These are phyloP conservation scores for Pochonia chlamydosporia DNA, from an alignment of 2,329 filamentous ascomycete genomes.

Conservation along the genomic window DNA sequence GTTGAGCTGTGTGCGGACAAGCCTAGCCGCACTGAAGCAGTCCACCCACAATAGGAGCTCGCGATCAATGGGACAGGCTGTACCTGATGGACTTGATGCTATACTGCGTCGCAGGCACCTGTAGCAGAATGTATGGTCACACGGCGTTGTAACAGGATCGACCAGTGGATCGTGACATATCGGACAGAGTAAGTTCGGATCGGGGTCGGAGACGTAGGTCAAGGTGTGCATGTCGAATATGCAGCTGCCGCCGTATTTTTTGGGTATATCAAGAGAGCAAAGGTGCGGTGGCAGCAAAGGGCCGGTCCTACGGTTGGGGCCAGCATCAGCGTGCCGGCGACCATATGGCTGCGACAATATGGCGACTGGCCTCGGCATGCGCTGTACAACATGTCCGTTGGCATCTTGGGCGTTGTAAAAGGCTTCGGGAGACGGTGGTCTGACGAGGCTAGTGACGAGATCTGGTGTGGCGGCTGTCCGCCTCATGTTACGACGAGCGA, in stretches of 20 bases:
- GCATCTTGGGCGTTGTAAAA: conserved; percentile 23
- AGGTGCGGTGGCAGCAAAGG: conserved; percentile 29
- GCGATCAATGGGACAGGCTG: conserved; percentile 55
- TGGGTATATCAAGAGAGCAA: conserved; percentile 33
- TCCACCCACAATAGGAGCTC: conserved; percentile 32
- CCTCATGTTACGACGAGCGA: conserved; percentile 29
- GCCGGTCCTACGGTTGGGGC: conserved; percentile 24
- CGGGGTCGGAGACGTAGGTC: conserved; percentile 36
- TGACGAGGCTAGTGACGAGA: conserved; percentile 33
- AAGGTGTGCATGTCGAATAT: conserved; percentile 41
- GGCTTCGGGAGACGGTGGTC: conserved; percentile 30
- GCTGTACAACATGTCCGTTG: conserved; percentile 17
- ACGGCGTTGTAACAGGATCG: conserved; percentile 54
- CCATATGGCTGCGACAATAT: conserved; percentile 10
- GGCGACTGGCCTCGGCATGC: conserved; percentile 9
- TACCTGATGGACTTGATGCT: conserved; percentile 32
- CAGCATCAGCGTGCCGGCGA: conserved; percentile 15
- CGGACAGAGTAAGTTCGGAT: conserved; percentile 45
- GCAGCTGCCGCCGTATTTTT: conserved; percentile 29
- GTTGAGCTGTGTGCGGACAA: conserved; percentile 57
- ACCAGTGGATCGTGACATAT: conserved; percentile 58
- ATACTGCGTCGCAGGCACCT: conserved; percentile 45
- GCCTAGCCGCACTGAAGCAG: conserved; percentile 34
- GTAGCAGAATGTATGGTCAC: conserved; percentile 61
- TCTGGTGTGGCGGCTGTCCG: conserved; percentile 31